phyloP scores from a whole-genome alignment of 1,284 basidiomycete genomes.

The Ceratorhiza oryzae-sativae region DNA sequence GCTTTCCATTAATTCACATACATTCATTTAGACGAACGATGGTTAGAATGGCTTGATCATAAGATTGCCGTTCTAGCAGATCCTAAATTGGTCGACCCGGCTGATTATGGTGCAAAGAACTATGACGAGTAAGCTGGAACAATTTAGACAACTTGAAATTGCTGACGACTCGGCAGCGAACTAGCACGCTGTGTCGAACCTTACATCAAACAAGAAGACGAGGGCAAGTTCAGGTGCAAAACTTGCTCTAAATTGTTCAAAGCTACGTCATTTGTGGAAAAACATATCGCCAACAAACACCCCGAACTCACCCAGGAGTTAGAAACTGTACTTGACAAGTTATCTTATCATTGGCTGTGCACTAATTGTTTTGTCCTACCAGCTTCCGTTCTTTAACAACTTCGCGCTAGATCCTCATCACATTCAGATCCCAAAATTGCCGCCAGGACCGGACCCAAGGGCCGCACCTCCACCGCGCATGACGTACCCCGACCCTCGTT shows the following conservation, averaged over 20 bases:
- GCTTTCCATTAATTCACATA: background rate
- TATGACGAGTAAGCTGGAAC: conserved; percentile 76
- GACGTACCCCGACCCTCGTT: conserved; percentile 31
- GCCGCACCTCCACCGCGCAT: conserved; percentile 18
- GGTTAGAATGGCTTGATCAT: conserved; percentile 86
- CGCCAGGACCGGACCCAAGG: conserved; percentile 52
- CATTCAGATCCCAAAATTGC: conserved; percentile 79
- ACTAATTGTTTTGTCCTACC: conserved; percentile 21
- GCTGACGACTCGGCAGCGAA: conserved; percentile 61
- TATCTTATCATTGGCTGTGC: conserved; percentile 1
- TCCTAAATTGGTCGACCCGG: conserved; percentile 77
- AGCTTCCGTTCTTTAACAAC: conserved; percentile 91
- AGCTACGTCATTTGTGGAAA: conserved; percentile 92
- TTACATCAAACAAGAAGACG: conserved; percentile 90
- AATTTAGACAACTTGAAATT: conserved; percentile 36
- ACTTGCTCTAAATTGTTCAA: conserved; percentile 95
- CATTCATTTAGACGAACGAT: conserved; percentile 71
- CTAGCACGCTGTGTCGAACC: conserved; percentile 77
- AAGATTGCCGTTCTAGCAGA: conserved; percentile 80
- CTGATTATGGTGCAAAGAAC: conserved; percentile 86
- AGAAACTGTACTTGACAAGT: conserved; percentile 65
- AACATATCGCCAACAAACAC: conserved; percentile 91
- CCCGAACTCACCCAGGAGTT: conserved; percentile 76
- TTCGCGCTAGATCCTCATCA: conserved; percentile 92
- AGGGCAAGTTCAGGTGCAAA: conserved; percentile 94